Base-by-base conservation (phyloP, 2,329 filamentous ascomycete species). In the Aspergillus sp. region DNA sequence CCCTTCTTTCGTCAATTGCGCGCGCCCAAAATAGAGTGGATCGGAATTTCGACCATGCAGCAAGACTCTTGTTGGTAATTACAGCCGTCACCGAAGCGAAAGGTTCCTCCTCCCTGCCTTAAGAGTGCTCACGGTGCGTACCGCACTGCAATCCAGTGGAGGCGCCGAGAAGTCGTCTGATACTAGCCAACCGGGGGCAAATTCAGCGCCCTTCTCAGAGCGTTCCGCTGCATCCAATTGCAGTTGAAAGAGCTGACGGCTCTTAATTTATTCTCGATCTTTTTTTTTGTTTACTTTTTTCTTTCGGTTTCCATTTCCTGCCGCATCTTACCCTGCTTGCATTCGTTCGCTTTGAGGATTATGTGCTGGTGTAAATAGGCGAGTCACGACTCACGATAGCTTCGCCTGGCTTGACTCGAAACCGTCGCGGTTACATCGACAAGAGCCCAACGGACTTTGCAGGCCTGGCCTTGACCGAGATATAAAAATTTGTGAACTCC, bases 401-500 rank as follows among this genome's bases (percentile, higher is more conserved):
- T 56, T 61, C 57, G 55, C 61, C 58, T 63, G 64, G 61, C 56
- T 53, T 55, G 53, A 55, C 60, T 59, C 50, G 57, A 64, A 54
- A 53, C 47, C 42, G 26, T 44, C 24, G 54, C 58, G 58, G 64
- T 62, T 66, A 66, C 63, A 65, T 66, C 63, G 52, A 58, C 41
- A 53, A 48, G 50, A 59, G 47, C 56, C 56, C 53, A 48, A 20
- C 26, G 22, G 30, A 57, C 34, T 17, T 59, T 49, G 48, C 49
- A 39, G 55, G 45, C 36, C 57, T 51, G 42, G 49, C 48, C 32
- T 50, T 48, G 49, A 55, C 26, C 26, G 55, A 62, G 53, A 36
- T 66, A 67, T 67, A 67, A 64, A 55, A 64, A 56, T 62, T 61
- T 65, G 57, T 54, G 54, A 12, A 53, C 56, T 56, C 58, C 64